Evolutionary conservation across 176 grass and related monocot genomes (phyloP).

Genomic region (Sorghum bicolor): Sorghum_bicolor_NCBIv3 NC_012873.2:7459501-7460000

Average conservation of each 20-base stretch:
- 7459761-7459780: conserved; percentile 85
- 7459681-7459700: conserved; percentile 58
- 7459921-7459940: conserved; percentile 90
- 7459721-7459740: conserved; percentile 11
- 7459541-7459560: conserved; percentile 47
- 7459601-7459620: conserved; percentile 58
- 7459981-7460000: conserved; percentile 80
- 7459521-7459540: conserved; percentile 34
- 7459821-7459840: conserved; percentile 87
- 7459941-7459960: conserved; percentile 88
- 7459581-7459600: conserved; percentile 95
- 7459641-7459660: conserved; percentile 50
- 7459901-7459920: conserved; percentile 74
- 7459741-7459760: conserved; percentile 63
- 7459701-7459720: conserved; percentile 28
- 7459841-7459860: conserved; percentile 95
- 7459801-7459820: conserved; percentile 99
- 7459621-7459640: conserved; percentile 13
- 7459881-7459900: conserved; percentile 88
- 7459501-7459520: conserved; percentile 34
- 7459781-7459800: conserved; percentile 82
- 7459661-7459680: conserved; percentile 41
- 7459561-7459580: conserved; percentile 82
- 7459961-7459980: conserved; percentile 95
- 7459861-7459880: conserved; percentile 80